These are phyloP conservation scores for Verticillium isaacii DNA, from an alignment of 2,329 filamentous ascomycete species.

Conservation along the genomic window DNA sequence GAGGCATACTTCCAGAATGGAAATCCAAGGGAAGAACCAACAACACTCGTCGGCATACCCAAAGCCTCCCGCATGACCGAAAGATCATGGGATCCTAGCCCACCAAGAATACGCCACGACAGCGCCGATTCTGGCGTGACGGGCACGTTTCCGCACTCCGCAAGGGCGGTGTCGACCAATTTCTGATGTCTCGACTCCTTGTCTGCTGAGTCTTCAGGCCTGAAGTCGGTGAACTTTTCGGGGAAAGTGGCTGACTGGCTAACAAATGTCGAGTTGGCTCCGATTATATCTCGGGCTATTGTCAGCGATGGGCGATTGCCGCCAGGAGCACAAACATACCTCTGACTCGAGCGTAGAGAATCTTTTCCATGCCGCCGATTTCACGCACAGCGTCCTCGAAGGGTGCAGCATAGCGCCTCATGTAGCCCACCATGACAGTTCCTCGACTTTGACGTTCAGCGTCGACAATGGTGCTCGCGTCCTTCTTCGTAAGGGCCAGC, in stretches of 20 bases:
- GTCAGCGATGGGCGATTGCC: not conserved
- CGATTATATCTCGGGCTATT: conserved; percentile 17
- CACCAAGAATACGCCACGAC: conserved; percentile 1
- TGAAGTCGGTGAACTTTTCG: conserved; percentile 23
- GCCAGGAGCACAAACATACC: conserved; percentile 4
- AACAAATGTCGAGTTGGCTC: conserved; percentile 4
- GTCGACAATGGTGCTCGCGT: conserved; percentile 36
- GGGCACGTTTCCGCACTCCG: not conserved
- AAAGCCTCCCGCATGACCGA: conserved; percentile 42
- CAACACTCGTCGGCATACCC: conserved; percentile 19
- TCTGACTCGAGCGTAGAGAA: conserved; percentile 44
- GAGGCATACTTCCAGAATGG: conserved; percentile 1
- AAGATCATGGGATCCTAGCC: conserved; percentile 43
- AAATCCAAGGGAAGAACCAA: not conserved
- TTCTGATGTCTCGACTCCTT: not conserved
- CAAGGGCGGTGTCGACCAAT: not conserved
- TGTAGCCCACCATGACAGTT: conserved; percentile 51
- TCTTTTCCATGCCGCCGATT: conserved; percentile 36
- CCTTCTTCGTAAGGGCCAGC: conserved; percentile 38
- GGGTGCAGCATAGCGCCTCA: conserved; percentile 48
- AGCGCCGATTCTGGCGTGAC: not conserved
- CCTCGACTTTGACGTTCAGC: conserved; percentile 35
- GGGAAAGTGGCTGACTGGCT: conserved; percentile 16
- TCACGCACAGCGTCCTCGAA: conserved; percentile 43
- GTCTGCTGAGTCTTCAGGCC: conserved; percentile 8